Evolutionary conservation across 495 filamentous ascomycete genomes (phyloP), one percentile per base, ranked within the genome.

Genomic region (Ramalina intermedia): DNA sequence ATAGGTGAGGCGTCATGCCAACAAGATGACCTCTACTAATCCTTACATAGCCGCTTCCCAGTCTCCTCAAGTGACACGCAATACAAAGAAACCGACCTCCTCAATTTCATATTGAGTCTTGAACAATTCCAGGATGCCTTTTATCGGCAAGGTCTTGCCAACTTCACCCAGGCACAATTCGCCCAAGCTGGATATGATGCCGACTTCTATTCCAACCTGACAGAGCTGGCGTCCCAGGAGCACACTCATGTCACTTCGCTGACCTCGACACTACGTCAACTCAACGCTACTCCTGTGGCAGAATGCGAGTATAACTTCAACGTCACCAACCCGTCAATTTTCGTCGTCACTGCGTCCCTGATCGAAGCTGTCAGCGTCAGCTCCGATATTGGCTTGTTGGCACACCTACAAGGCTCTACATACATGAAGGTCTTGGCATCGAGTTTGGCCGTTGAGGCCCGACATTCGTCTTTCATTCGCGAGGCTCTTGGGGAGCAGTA

Each of bases 361-460:
- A 58, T 81, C 24, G 78, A 81, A 53, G 69, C 69, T 49, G 67
- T 75, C 48, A 69, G 71, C 37, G 69, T 72, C 35, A 69, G 62
- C 39, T 70, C 73, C 18, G 79, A 79, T 60, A 67, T 79, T 26
- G 77, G 75, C 24, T 73, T 75, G 4, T 74, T 75, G 1, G 67
- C 71, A 1, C 58, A 66, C 17, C 71, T 80, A 51, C 58, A 65
- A 47, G 63, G 65, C 45, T 66, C 69, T 20, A 55, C 47, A 5
- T 71, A 69, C 58, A 64, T 80, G 27, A 72, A 71, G 13, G 73
- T 70, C 8, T 79, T 74, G 3, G 75, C 67, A 20, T 69, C 69
- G 41, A 79, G 81, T 51, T 61, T 78, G 16, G 74, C 77, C 47
- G 63, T 76, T 24, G 78, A 81, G 52, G 67, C 73, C 40, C 69